Evolutionary conservation across 139 green algal species (phyloP), one percentile per base, ranked within the genome.

Genomic region (Nannochloris sp.): DNA sequence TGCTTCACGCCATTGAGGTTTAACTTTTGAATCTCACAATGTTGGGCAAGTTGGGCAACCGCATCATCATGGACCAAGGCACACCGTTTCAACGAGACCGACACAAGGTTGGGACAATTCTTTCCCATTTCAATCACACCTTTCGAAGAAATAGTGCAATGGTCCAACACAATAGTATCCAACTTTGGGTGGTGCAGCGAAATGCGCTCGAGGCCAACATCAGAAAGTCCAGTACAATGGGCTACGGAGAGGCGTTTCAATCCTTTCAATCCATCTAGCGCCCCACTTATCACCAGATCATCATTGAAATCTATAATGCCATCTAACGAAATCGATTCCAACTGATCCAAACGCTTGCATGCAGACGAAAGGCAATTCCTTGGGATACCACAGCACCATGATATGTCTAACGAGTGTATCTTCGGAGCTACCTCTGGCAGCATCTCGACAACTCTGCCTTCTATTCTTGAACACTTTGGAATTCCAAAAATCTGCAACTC

Each of bases 301-400:
- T 58, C 50, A 31, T 21, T 34, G 37, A 58, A 29, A 58, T 58
- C 23, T 19, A 31, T 24, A 53, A 66, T 68, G 2, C 79, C 67
- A 40, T 86, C 78, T 2, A 80, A 37, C 5, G 37, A n/a, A 6
- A 89, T 62, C 24, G 50, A 54, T 56, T 67, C 49, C 24, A 89
- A 69, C 9, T 46, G n/a, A 11, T 69, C 59, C 4, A 83, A 56
- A 1, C 60, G 70, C 4, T 19, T 55, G 12, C 40, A 31, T 21
- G 25, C 59, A 19, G 10, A 0, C 2, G 60, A 55, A 51, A 90
- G 71, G 9, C 61, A 34, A 10, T 57, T 57, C 6, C 21, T 60
- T 29, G 55, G 59, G 15, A 87, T 15, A 7, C 83, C 81, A 4
- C 81, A 56, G 73, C 78, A 87, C 46, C 80, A 73, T 1, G 48